phyloP scores from a whole-genome alignment of 345 rosid species.

The Eucalyptus regnans region DNA sequence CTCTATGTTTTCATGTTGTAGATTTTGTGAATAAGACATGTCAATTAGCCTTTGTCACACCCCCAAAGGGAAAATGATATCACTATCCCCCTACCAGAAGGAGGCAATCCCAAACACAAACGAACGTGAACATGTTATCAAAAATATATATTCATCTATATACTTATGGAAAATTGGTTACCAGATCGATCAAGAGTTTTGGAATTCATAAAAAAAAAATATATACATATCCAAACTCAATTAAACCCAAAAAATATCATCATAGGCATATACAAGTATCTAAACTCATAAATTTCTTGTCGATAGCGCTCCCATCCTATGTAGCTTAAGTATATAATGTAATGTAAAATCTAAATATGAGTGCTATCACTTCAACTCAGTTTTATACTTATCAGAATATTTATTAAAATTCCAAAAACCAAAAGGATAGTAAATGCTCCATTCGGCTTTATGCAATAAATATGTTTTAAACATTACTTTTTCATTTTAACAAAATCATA shows the following conservation, averaged over 20 bases:
- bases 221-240: not conserved
- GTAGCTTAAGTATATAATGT: not conserved
- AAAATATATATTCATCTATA: not conserved
- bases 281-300: not conserved
- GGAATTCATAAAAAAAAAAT: not conserved
- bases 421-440: rapidly evolving
- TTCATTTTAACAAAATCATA: not conserved
- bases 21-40: not conserved
- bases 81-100: too few relatives aligned
- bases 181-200: not conserved
- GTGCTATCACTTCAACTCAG: not conserved
- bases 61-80: too few relatives aligned
- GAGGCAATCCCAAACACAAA: too few relatives aligned
- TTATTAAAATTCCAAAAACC: not conserved
- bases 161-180: not conserved
- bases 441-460: not conserved
- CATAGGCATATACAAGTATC: not conserved
- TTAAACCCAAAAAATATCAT: not conserved
- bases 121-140: too few relatives aligned
- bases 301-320: rapidly evolving
- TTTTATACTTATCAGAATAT: not conserved
- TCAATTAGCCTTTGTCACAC: not conserved
- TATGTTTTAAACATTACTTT: not conserved
- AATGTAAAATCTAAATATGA: not conserved
- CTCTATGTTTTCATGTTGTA: not conserved